phyloP scores from a whole-genome alignment of 2,329 filamentous ascomycete genomes.

The Alternaria solani region DNA sequence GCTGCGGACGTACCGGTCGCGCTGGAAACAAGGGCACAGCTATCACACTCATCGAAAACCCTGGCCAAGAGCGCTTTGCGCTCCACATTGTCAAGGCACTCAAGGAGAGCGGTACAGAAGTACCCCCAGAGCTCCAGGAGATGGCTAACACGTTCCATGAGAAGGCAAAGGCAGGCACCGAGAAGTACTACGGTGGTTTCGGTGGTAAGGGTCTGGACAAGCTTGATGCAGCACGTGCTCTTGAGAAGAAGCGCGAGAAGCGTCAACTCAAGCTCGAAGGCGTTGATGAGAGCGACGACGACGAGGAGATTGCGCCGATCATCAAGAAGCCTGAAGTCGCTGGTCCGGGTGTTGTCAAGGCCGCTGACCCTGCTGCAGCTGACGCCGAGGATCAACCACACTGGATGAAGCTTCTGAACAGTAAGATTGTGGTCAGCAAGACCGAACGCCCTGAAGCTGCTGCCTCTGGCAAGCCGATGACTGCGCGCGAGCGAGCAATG shows the following conservation, averaged over 20 bases:
- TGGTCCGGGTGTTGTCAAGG: slow-evolving; percentile 48
- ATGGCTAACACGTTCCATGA: slow-evolving; percentile 76
- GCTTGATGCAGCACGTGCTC: slow-evolving; percentile 89
- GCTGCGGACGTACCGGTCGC: slow-evolving; percentile 90
- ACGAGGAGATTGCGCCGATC: slow-evolving; percentile 67
- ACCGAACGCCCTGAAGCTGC: slow-evolving; percentile 64
- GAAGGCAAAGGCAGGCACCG: slow-evolving; percentile 91
- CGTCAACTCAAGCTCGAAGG: slow-evolving; percentile 84
- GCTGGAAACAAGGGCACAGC: slow-evolving; percentile 95
- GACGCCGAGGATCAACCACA: slow-evolving; percentile 34
- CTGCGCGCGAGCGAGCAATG: slow-evolving; percentile 77
- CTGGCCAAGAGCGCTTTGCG: slow-evolving; percentile 90
- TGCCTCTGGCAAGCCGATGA: slow-evolving; percentile 65
- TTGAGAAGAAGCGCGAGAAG: slow-evolving; percentile 79
- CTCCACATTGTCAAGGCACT: slow-evolving; percentile 88
- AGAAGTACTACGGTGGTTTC: slow-evolving; percentile 85
- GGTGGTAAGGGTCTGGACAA: slow-evolving; percentile 93
- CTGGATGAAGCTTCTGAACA: slow-evolving; percentile 60
- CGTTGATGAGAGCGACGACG: slow-evolving; percentile 87
- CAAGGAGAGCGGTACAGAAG: slow-evolving; percentile 85
- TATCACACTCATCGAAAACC: slow-evolving; percentile 91
- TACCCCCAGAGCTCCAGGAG: slow-evolving; percentile 73
- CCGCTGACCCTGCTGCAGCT: slow-evolving; percentile 23
- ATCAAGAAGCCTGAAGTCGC: slow-evolving; percentile 64
- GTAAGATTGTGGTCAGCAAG: slow-evolving; percentile 76